Evolutionary conservation across 2,329 filamentous ascomycete species (phyloP).

Genomic region (Trichoderma oligosporum): DNA sequence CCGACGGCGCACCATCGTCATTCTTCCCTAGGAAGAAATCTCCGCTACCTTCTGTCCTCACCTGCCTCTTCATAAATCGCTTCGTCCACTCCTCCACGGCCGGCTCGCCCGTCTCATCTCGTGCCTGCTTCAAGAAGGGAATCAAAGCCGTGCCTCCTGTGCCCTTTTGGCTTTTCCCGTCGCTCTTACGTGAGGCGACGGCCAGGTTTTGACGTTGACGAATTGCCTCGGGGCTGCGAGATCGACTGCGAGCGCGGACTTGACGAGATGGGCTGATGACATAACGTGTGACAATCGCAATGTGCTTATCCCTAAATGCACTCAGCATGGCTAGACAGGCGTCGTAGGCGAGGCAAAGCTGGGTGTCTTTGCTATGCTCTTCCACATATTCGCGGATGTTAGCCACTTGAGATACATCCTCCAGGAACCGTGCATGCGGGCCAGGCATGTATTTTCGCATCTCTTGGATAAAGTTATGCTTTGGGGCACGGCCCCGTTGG

Average conservation of each 20-base stretch:
- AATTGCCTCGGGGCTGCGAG: constrained; percentile 52
- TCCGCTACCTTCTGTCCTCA: constrained; percentile 46
- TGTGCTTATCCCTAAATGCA: constrained; percentile 83
- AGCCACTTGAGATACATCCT: constrained; percentile 71
- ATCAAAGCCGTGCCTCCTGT: constrained; percentile 94
- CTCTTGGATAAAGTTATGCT: constrained; percentile 87
- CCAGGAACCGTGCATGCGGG: constrained; percentile 81
- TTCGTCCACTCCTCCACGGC: constrained; percentile 66
- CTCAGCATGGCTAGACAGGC: constrained; percentile 72
- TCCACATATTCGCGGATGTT: constrained; percentile 87
- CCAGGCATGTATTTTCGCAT: constrained; percentile 98
- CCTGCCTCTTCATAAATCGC: constrained; percentile 53
- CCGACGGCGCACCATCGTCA: constrained; percentile 40
- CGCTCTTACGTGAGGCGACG: constrained; percentile 49
- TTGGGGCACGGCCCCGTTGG: constrained; percentile 35
- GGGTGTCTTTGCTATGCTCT: constrained; percentile 54
- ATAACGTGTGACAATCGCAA: constrained; percentile 92
- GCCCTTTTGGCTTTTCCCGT: constrained; percentile 66
- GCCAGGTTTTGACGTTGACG: constrained; percentile 58
- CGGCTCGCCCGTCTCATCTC: constrained; percentile 92
- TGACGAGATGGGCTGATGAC: constrained; percentile 86
- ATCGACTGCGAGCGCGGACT: constrained; percentile 60
- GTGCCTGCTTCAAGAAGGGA: constrained; percentile 91
- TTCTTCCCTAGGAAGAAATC: constrained; percentile 58
- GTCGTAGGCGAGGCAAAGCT: constrained; percentile 79